Base-by-base conservation (phyloP, 495 filamentous ascomycete genomes). In the Ascobolus immersus region DNA sequence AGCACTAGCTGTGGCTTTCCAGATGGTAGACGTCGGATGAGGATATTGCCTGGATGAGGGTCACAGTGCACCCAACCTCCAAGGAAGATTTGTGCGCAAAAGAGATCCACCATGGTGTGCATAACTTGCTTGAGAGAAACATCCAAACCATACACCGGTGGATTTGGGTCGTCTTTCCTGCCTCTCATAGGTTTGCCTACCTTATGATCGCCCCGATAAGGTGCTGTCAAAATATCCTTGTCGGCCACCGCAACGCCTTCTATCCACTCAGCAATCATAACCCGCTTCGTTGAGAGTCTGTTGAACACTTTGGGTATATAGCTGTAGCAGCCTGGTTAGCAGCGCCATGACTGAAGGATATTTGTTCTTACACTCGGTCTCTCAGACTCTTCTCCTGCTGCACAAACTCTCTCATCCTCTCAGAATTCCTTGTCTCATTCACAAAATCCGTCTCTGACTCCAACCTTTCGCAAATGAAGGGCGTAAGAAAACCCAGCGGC, bases 191-290 rank as follows among this genome's bases (percentile, higher is more conserved):
- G 17, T 30, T 47, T 42, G 6, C 44, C 44, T 6, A 47, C 29
- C 25, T 35, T 42, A 13, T 23, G 17, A 17, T 38, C 34, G 19
- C 33, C 33, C 12, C 42, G 42, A 28, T 86, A 93, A 2, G 63
- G 56, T 6, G 58, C 56, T 0, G 64, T 72, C 39, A 92, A 69
- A 13, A 71, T 57, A 2, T 73, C 65, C 42, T 82, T 90, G 39
- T 93, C 80, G 74, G 80, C 90, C 3, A 96, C 59, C 13, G 80
- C 63, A 2, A 91, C 66, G 12, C 84, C 84, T 51, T 96, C 86
- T 32, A 96, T 79, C 86, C 86, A 96, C 48, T 96, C 84, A 2
- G 86, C 78, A 2, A 86, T 90, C 59, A 96, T 72, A 13, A 96
- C 71, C 14, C 86, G 66, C 41, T 60, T 73, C 6, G 77, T 81